Conservation (phyloP, 2,329 filamentous ascomycete genomes). For the Cercospora nicotianae region DNA sequence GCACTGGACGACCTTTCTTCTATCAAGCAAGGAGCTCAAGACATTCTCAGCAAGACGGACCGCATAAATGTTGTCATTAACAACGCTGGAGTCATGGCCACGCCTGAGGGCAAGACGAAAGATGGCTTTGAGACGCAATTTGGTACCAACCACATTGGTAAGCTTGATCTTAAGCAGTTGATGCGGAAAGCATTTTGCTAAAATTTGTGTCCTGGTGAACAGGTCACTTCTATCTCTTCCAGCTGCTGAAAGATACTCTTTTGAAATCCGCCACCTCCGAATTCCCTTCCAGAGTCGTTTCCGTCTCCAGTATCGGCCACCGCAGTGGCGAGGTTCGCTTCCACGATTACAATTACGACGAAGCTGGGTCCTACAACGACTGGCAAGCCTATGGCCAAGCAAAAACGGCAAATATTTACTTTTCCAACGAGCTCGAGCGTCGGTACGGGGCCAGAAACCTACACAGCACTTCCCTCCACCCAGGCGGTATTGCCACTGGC, state of each 20-base stretch:
- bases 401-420: slow-evolving; percentile 55
- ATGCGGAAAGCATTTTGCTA: not conserved
- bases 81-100: slow-evolving; percentile 43
- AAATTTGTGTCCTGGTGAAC: not conserved
- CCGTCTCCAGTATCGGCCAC: slow-evolving; percentile 49
- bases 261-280: slow-evolving; percentile 42
- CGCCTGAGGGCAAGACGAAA: slow-evolving; percentile 30
- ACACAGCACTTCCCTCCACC: slow-evolving; percentile 49
- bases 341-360: slow-evolving; percentile 45
- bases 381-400: slow-evolving; percentile 49
- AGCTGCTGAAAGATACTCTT: slow-evolving; percentile 51
- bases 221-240: slow-evolving; percentile 55
- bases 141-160: slow-evolving; percentile 51
- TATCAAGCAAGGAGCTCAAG: slow-evolving; percentile 37
- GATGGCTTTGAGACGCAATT: slow-evolving; percentile 50
- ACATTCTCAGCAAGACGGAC: slow-evolving; percentile 23
- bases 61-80: slow-evolving; percentile 24
- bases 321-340: slow-evolving; percentile 38
- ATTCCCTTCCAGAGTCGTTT: slow-evolving; percentile 52
- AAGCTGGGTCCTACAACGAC: slow-evolving; percentile 36
- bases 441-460: slow-evolving; percentile 48
- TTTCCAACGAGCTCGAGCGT: slow-evolving; percentile 54
- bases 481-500: slow-evolving; percentile 46
- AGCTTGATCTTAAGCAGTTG: slow-evolving; percentile 46
- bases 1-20: slow-evolving; percentile 34